phyloP scores from a whole-genome alignment of 2,329 filamentous ascomycete species.

The Ophiostoma triangulosporum region DNA sequence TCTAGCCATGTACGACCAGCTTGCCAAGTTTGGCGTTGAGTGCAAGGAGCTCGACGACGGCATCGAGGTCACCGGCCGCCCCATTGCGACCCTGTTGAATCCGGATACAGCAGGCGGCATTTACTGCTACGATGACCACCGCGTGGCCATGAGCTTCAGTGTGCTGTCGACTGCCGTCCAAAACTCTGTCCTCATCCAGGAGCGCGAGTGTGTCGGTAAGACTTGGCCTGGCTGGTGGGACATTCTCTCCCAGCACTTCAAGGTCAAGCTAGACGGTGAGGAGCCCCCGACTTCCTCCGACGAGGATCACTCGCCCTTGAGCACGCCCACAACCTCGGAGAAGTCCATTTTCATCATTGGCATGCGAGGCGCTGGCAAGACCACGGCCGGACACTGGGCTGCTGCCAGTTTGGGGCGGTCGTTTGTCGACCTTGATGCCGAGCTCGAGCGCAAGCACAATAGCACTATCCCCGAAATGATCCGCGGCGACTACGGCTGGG shows the following conservation, averaged over 20 bases:
- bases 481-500: constrained; percentile 60
- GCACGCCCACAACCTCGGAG: constrained; percentile 17
- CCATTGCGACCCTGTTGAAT: constrained; percentile 32
- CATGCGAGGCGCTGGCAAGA: constrained; percentile 95
- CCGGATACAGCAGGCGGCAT: constrained; percentile 47
- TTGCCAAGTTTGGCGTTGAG: constrained; percentile 81
- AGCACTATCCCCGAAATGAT: constrained; percentile 81
- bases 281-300: constrained; percentile 30
- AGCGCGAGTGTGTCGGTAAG: constrained; percentile 89
- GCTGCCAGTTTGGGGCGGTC: constrained; percentile 60
- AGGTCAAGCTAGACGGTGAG: constrained; percentile 60
- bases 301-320: constrained; percentile 15
- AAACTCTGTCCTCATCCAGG: constrained; percentile 60
- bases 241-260: constrained; percentile 63
- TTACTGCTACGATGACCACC: constrained; percentile 93
- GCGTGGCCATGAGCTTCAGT: constrained; percentile 96
- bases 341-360: constrained; percentile 86
- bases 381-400: constrained; percentile 81
- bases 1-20: constrained; percentile 83
- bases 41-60: constrained; percentile 87
- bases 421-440: constrained; percentile 76
- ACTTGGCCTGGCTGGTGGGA: constrained; percentile 99
- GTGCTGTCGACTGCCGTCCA: constrained; percentile 66
- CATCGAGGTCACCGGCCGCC: constrained; percentile 55
- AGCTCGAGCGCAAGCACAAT: constrained; percentile 61